Evolutionary conservation across 805 yeast genomes (phyloP).

Genomic region (Wickerhamomyces hampshirensis): DNA sequence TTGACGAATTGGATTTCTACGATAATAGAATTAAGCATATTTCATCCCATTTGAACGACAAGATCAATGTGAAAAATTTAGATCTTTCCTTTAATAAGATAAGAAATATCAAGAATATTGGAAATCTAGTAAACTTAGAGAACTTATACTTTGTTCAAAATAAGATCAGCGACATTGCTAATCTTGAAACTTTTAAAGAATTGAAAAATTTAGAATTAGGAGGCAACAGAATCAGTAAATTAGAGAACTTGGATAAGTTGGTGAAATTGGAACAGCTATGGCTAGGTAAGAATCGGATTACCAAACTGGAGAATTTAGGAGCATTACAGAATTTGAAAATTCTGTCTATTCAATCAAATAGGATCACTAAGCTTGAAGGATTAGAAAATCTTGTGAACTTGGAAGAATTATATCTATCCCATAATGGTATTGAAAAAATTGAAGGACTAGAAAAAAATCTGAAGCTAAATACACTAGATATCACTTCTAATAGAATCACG

Average conservation of each 20-base stretch:
- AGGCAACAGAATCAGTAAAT: constrained; percentile 67
- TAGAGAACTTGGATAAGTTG: constrained; percentile 55
- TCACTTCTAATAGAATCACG: constrained; percentile 68
- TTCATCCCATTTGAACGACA: constrained; percentile 59
- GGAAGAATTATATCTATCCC: constrained; percentile 85
- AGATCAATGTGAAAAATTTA: constrained; percentile 50
- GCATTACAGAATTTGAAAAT: constrained; percentile 60
- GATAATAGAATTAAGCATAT: constrained; percentile 90
- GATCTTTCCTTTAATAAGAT: constrained; percentile 91
- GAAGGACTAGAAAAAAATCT: constrained; percentile 72
- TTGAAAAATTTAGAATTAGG: constrained; percentile 81
- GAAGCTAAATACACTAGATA: constrained; percentile 70
- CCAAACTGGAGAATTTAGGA: constrained; percentile 56
- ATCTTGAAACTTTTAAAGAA: constrained; percentile 49
- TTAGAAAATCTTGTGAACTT: constrained; percentile 64
- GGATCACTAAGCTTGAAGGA: constrained; percentile 74
- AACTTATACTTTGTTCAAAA: constrained; percentile 86
- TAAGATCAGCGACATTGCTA: constrained; percentile 67
- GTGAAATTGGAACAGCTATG: constrained; percentile 68
- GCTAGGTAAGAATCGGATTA: constrained; percentile 86
- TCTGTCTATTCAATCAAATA: constrained; percentile 84
- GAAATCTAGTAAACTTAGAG: constrained; percentile 53
- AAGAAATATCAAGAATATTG: constrained; percentile 76
- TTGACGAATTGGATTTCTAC: constrained; percentile 82
- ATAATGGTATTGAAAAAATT: constrained; percentile 69